Base-by-base conservation (phyloP, 345 rosid species). In the Excoecaria agallocha region DNA sequence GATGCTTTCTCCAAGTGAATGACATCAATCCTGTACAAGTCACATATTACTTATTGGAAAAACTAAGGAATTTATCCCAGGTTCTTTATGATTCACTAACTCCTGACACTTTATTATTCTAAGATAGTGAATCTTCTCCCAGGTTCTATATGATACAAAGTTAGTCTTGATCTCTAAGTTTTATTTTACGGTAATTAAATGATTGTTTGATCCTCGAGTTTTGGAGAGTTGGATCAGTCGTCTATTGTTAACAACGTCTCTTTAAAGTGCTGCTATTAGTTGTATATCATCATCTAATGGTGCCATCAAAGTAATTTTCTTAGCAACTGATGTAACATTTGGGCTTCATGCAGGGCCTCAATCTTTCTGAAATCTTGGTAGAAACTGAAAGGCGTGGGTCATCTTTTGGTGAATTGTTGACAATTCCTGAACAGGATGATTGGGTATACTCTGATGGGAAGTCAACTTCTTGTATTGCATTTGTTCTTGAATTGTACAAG, bases 361-460 rank as follows among this genome's bases (percentile, higher is more conserved):
- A 86, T 82, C 92, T 96, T 75, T 86, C 97, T 22, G 94, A 85
- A 54, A 82, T 96, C 79, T 71, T 96, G 46, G 97, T 91, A 49
- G 99, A 96, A 88, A 76, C 73, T 9, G 98, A 90, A 82, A 93
- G 76, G 84, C 95, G 91, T 62, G 98, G 98, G 9, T 88, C 89
- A 46, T 87, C 98, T 48, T 96, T 96, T 76, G 97, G 87, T 66
- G 86, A 91, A 84, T 71, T 96, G 82, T 85, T 93, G 76, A 81
- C 96, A n/a, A 77, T 96, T 81, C 97, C 99, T n/a, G 99, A 96
- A 82, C 89, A 87, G 77, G 99, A 96, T 80, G 89, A 91, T 74
- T 96, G 99, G 99, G 15, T 87, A 67, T 93, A 96, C 68, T 84
- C 85, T 30, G 99, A 96, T 76, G 99, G 99, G 79, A 91, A 88